phyloP scores from a whole-genome alignment of 2,329 filamentous ascomycete genomes.

The Penicillium griseofulvum region DNA sequence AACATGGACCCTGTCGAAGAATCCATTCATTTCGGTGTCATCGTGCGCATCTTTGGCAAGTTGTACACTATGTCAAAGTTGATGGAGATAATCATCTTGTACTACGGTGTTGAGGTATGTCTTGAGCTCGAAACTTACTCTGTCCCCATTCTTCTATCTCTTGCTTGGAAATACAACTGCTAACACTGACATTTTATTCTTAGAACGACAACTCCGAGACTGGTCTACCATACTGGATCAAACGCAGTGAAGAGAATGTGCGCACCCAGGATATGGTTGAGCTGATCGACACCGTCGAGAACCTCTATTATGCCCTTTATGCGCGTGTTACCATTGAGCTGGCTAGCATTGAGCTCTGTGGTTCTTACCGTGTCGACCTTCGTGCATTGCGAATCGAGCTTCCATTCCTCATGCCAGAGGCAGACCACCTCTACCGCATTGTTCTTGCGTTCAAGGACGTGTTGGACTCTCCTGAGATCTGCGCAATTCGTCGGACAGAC shows the following conservation, averaged over 20 bases:
- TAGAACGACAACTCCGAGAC: constrained; percentile 33
- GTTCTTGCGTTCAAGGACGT: constrained; percentile 33
- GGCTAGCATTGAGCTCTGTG: constrained; percentile 35
- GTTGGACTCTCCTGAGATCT: constrained; percentile 30
- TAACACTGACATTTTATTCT: background rate
- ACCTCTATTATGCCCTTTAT: constrained; percentile 39
- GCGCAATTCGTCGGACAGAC: constrained; percentile 24
- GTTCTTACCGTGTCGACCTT: constrained; percentile 28
- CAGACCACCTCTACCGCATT: constrained; percentile 35
- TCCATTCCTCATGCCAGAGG: constrained; percentile 31
- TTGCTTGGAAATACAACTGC: background rate
- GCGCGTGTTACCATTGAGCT: constrained; percentile 40
- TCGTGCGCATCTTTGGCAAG: constrained; percentile 32
- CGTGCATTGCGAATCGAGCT: constrained; percentile 17
- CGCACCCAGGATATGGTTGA: constrained; percentile 25
- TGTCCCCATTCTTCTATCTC: background rate
- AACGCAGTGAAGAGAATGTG: constrained; percentile 30
- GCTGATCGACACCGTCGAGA: constrained; percentile 37
- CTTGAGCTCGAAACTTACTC: background rate
- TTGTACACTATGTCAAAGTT: constrained; percentile 40
- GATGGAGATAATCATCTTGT: constrained; percentile 30
- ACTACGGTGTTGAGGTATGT: constrained; percentile 37
- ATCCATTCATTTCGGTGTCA: constrained; percentile 24
- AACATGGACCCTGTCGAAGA: constrained; percentile 18
- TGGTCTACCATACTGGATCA: constrained; percentile 33